A percentile compares a stretch with the other conserved stretches of the same genome.
These are phyloP conservation scores for Amanita inopinata DNA, from an alignment of 768 basidiomycete species.

Conservation along the genomic window DNA sequence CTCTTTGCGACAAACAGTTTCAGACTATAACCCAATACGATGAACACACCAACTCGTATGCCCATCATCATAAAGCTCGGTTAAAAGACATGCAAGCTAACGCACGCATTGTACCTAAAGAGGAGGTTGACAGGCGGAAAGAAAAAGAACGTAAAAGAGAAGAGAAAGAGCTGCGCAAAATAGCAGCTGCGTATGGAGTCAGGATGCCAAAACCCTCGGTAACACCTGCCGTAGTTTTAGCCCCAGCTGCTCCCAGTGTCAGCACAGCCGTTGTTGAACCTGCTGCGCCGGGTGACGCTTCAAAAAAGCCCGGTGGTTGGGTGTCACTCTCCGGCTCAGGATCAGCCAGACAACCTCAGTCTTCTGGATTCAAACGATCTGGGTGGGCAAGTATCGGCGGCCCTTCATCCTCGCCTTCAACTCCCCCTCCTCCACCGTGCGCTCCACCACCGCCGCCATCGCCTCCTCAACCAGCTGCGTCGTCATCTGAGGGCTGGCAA, in stretches of 20 bases:
- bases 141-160: conserved; percentile 83
- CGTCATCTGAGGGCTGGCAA: conserved; percentile 3
- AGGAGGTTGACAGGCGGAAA: conserved; percentile 64
- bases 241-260: conserved; percentile 14
- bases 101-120: conserved; percentile 52
- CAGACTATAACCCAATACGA: conserved; percentile 80
- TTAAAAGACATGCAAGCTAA: conserved; percentile 76
- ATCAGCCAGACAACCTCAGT: conserved; percentile 10
- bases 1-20: conserved; percentile 82
- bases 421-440: conserved; percentile 9
- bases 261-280: conserved; percentile 19
- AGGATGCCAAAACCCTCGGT: conserved; percentile 43
- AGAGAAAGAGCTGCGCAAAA: conserved; percentile 76
- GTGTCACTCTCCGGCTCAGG: conserved; percentile 18
- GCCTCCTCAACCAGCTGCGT: conserved; percentile 11
- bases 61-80: conserved; percentile 79
- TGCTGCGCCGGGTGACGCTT: conserved; percentile 12
- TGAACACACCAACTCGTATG: conserved; percentile 84
- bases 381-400: conserved; percentile 41
- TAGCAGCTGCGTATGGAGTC: conserved; percentile 75
- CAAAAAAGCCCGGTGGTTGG: conserved; percentile 41
- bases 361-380: conserved; percentile 30
- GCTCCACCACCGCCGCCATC: conserved; percentile 12
- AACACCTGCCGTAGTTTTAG: conserved; percentile 15
- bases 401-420: conserved; percentile 13